Base-by-base conservation (phyloP, 306 rosid genomes). In the Amphicarpaea edgeworthii region DNA sequence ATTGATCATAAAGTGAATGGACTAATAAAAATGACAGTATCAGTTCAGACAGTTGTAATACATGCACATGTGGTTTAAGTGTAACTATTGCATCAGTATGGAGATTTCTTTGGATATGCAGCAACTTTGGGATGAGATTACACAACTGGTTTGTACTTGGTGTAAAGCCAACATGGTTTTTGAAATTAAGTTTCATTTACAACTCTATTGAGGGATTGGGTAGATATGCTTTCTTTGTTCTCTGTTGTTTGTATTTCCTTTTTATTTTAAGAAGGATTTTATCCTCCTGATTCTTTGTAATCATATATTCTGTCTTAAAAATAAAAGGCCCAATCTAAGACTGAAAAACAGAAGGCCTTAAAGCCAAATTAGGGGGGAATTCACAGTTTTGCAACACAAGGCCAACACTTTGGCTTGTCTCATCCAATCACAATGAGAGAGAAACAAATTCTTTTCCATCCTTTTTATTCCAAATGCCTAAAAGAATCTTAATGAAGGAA, bases 331-430 rank as follows among this genome's bases (percentile, higher is more conserved):
- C 9, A 34, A 34, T 6, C 40, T 34, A 34, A 34, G 53, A 15
- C 53, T 14, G 51, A 24, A 54, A 30, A 76, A 55, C 51, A 73
- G 46, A 23, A 17, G 38, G 12, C 38, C 76, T n/a, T 51, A 40
- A 47, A 38, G 68, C 41, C 58, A 67, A 63, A 7, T 24, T 53
- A 40, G 17, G 46, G 42, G 75, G 23, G 7, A 49, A 53, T 61
- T 68, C 64, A 66, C 41, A 37, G 73, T 60, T 51, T 65, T 51
- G 68, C 65, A 38, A 47, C 65, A 74, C 65, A 38, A 47, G 77
- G 30, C 17, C 61, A 72, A 26, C 12, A 49, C 12, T 46, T 37
- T 15, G 59, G 37, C 74, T 38, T 21, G 49, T 26, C 34, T 38
- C 60, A 41, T 76, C 73, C 43, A 12, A 61, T 73, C 51, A 62